Evolutionary conservation across 1,284 basidiomycete genomes (phyloP), one percentile per base, ranked within the genome.

Genomic region (Cryptococcus neoformans): DNA sequence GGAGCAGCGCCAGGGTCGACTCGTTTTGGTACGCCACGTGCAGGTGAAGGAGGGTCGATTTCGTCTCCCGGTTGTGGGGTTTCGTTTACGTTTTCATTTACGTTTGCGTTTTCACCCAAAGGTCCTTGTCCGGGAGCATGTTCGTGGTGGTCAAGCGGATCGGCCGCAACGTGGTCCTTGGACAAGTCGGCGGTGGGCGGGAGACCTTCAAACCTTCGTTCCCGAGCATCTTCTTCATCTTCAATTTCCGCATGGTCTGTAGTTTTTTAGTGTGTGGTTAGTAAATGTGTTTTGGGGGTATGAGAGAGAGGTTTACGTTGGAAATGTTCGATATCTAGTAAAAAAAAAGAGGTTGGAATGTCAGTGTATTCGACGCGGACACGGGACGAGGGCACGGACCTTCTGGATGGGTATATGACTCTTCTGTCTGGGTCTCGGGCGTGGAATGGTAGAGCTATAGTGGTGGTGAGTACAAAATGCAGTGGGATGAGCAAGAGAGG

Each of bases 381-480:
- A n/a, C n/a, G n/a, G n/a, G n/a, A n/a, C n/a, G n/a, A n/a, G n/a
- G n/a, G 46, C 17, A 47, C 46, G 46, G 61, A 77, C 94, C 92
- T 76, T 96, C 96, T 3, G 90, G 86, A 76, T 99, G 95, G 58
- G 75, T 88, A 79, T 99, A 99, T 0, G 92, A 83, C 66, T 93
- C 92, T 72, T 97, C 94, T 0, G 90, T 92, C 78, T 99, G 95
- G 0, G 94, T 96, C 75, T 99, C 95, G 0, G 93, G 93, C 21
- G 93, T 97, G 56, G 78, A 89, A 80, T 99, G 95, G 81, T 84
- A 96, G 76, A 91, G 80, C 80, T 96, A 89, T 87, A 70, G 48
- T 39, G 56, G 12, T 17, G 11, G 34, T 38, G 9, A 39, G 49
- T 28, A 45, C 21, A 44, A 34, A 16, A 11, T 44, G 35, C 28